Conservation (phyloP, 257 asterid species). For the Cinchona pubescens region DNA sequence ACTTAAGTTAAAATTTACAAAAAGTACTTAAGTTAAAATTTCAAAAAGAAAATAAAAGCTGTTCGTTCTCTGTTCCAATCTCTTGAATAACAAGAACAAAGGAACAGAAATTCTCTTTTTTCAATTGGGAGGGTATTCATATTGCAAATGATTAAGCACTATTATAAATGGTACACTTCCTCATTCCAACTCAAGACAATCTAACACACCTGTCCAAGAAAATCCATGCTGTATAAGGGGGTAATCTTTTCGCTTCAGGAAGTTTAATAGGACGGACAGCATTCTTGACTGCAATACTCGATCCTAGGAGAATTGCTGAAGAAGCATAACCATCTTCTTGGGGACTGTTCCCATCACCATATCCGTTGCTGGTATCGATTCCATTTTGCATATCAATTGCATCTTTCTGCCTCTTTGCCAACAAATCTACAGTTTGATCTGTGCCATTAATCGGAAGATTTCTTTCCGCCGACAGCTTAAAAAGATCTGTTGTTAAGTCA, state of each 20-base stretch:
- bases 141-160: background rate
- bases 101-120: background rate
- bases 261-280: conserved; percentile 84
- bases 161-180: background rate
- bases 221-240: conserved; percentile 84
- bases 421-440: conserved; percentile 55
- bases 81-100: background rate
- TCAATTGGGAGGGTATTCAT: background rate
- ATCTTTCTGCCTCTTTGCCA: conserved; percentile 87
- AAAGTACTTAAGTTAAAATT: background rate
- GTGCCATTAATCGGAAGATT: conserved; percentile 38
- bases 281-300: conserved; percentile 83
- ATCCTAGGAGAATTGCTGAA: conserved; percentile 80
- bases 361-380: conserved; percentile 57
- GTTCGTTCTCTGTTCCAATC: background rate
- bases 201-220: conserved; percentile 76
- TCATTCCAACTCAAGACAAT: background rate
- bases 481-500: conserved; percentile 47
- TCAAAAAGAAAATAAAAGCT: background rate
- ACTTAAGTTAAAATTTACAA: background rate
- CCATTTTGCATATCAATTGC: conserved; percentile 80
- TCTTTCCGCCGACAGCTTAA: conserved; percentile 58
- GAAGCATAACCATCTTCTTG: conserved; percentile 87
- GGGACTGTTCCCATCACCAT: conserved; percentile 61
- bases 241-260: conserved; percentile 60